Evolutionary conservation across 352 stramenopile species (phyloP).

Genomic region (Phytophthora foliorum): DNA sequence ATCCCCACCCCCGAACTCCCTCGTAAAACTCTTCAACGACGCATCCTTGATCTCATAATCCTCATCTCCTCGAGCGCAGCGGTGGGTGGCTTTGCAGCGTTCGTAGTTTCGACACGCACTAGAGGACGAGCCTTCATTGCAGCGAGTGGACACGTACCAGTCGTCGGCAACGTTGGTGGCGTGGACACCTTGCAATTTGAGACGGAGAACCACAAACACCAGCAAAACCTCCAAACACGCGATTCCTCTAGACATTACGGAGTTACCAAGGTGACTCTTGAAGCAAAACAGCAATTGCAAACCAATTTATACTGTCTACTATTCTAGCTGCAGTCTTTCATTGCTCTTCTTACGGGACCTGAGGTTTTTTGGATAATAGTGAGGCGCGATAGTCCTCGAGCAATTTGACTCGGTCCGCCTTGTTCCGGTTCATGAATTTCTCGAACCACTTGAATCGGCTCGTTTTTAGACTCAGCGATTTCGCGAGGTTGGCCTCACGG

Average conservation of each 20-base stretch:
- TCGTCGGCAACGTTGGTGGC: slow-evolving; percentile 41
- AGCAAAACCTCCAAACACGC: background rate
- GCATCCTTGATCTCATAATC: slow-evolving; percentile 90
- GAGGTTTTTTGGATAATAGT: background rate
- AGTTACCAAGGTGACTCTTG: background rate
- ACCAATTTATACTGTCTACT: background rate
- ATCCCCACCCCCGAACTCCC: slow-evolving; percentile 85
- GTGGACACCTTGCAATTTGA: background rate
- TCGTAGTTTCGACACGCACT: slow-evolving; percentile 82
- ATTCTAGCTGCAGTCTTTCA: no score
- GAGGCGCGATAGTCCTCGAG: slow-evolving; percentile 4
- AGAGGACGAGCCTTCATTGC: slow-evolving; percentile 55
- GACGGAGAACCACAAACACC: background rate
- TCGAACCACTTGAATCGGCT: slow-evolving; percentile 1
- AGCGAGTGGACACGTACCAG: slow-evolving; percentile 73
- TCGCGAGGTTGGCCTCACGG: background rate
- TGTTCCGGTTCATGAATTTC: slow-evolving; percentile 4
- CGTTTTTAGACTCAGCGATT: slow-evolving; percentile 13
- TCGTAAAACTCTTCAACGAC: slow-evolving; percentile 75
- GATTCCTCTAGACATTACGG: background rate
- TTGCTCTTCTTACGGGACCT: no score
- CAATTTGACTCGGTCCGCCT: slow-evolving; percentile 1
- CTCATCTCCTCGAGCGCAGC: slow-evolving; percentile 91
- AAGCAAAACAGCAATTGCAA: background rate
- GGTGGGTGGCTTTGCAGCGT: slow-evolving; percentile 95